Conservation (phyloP, 1,139 yeast species). For the Yamadazyma diddensiae region DNA sequence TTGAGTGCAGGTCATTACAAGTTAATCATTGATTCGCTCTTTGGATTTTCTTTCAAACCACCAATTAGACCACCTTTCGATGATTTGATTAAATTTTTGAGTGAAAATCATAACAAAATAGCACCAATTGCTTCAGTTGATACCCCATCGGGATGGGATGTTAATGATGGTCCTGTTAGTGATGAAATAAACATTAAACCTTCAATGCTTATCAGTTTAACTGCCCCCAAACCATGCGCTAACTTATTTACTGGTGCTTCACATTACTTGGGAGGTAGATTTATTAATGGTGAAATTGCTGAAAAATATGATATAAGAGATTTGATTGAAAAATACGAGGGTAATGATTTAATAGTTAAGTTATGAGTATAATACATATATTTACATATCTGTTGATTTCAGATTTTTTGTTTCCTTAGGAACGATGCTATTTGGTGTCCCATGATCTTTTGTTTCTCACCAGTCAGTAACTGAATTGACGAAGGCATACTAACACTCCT, state of each 20-base stretch:
- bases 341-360: slow-evolving; percentile 39
- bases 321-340: slow-evolving; percentile 28
- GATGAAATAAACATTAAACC: slow-evolving; percentile 50
- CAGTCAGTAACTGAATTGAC: neutral
- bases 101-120: slow-evolving; percentile 25
- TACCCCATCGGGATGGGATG: slow-evolving; percentile 97
- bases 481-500: neutral
- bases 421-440: neutral
- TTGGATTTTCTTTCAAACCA: slow-evolving; percentile 91
- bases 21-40: slow-evolving; percentile 73
- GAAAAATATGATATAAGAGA: slow-evolving; percentile 65
- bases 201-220: slow-evolving; percentile 68
- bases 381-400: slow-evolving; percentile 1
- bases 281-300: slow-evolving; percentile 66
- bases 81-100: slow-evolving; percentile 49
- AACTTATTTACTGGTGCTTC: too few relatives aligned
- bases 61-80: slow-evolving; percentile 83
- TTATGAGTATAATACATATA: too few relatives aligned
- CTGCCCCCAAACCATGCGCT: slow-evolving; percentile 94
- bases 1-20: slow-evolving; percentile 17
- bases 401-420: slow-evolving; percentile 1
- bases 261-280: slow-evolving; percentile 94
- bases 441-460: neutral
- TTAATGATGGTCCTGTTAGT: slow-evolving; percentile 69
- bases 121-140: slow-evolving; percentile 79